phyloP scores from a whole-genome alignment of 495 filamentous ascomycete species.

The Aspergillus indologenus region DNA sequence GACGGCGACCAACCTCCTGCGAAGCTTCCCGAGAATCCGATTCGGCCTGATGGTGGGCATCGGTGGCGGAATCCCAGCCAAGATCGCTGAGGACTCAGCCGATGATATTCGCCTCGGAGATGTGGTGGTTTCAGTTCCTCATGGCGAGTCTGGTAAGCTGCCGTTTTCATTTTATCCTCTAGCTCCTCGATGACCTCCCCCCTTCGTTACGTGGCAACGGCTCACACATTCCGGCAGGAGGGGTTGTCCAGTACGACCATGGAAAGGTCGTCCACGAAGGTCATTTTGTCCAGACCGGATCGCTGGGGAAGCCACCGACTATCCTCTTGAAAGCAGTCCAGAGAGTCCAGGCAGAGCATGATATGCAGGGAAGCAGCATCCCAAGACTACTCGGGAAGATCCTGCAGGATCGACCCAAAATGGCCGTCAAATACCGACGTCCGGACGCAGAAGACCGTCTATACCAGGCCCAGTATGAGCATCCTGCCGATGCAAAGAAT shows the following conservation, averaged over 20 bases:
- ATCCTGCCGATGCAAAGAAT: constrained; percentile 4
- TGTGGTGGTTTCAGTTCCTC: too few relatives aligned
- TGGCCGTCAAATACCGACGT: constrained; percentile 15
- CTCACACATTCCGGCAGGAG: constrained; percentile 4
- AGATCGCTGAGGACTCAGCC: too few relatives aligned
- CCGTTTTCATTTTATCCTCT: too few relatives aligned
- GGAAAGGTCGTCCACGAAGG: constrained; percentile 8
- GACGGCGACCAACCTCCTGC: constrained; percentile 27
- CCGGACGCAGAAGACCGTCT: constrained; percentile 21
- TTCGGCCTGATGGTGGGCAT: constrained; percentile 43
- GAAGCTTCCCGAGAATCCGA: constrained; percentile 32
- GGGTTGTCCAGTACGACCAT: constrained; percentile 24
- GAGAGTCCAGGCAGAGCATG: constrained; percentile 8
- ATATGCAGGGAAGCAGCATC: not conserved
- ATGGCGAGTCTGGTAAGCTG: too few relatives aligned
- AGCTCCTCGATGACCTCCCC: too few relatives aligned
- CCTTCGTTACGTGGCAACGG: constrained; percentile 16
- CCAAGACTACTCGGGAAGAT: constrained; percentile 14
- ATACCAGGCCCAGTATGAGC: constrained; percentile 21
- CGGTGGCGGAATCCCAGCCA: constrained; percentile 33
- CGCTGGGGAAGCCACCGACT: constrained; percentile 21
- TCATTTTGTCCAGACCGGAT: constrained; percentile 22
- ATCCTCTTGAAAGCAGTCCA: constrained; percentile 12
- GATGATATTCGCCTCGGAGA: constrained; percentile 32
- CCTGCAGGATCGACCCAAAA: constrained; percentile 12